Percentiles rank a stretch among this genome's conserved stretches.
phyloP scores from a whole-genome alignment of 495 filamentous ascomycete species.

The Penicillium pancosmium region DNA sequence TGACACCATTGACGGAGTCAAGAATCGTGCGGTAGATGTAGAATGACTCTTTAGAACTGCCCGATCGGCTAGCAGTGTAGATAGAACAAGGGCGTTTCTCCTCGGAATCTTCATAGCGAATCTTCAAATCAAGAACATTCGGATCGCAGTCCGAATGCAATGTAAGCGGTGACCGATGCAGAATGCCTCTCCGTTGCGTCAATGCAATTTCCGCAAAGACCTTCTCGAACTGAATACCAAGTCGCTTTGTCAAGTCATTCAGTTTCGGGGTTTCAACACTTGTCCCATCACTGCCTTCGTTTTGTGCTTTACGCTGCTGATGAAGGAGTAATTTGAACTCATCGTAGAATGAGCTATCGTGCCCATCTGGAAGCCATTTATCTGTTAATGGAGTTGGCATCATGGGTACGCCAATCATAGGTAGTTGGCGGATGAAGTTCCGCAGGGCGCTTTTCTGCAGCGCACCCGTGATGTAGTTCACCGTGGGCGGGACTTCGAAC shows the following conservation, averaged over 20 bases:
- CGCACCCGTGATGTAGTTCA: constrained; percentile 56
- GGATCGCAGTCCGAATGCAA: constrained; percentile 48
- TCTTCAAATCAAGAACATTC: constrained; percentile 36
- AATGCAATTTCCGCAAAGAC: constrained; percentile 61
- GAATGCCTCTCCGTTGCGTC: constrained; percentile 58
- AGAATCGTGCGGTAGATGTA: constrained; percentile 46
- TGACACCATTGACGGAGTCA: constrained; percentile 56
- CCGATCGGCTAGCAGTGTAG: constrained; percentile 40
- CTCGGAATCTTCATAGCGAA: constrained; percentile 38
- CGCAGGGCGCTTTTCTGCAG: constrained; percentile 51
- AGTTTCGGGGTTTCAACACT: constrained; percentile 50
- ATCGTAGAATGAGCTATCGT: constrained; percentile 51
- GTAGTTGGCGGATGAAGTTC: constrained; percentile 47
- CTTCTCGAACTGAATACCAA: constrained; percentile 55
- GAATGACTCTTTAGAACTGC: constrained; percentile 23
- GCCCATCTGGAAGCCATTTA: constrained; percentile 44
- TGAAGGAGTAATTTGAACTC: constrained; percentile 43
- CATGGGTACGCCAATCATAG: constrained; percentile 40
- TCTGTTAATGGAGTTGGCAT: constrained; percentile 29
- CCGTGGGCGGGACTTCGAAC: constrained; percentile 48
- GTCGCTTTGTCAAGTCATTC: constrained; percentile 52
- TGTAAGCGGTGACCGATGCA: constrained; percentile 52
- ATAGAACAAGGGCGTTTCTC: constrained; percentile 34
- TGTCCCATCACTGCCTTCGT: constrained; percentile 26
- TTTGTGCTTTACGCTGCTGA: constrained; percentile 31